Base-by-base conservation (phyloP, 345 rosid species). In the Corchorus capsularis region DNA sequence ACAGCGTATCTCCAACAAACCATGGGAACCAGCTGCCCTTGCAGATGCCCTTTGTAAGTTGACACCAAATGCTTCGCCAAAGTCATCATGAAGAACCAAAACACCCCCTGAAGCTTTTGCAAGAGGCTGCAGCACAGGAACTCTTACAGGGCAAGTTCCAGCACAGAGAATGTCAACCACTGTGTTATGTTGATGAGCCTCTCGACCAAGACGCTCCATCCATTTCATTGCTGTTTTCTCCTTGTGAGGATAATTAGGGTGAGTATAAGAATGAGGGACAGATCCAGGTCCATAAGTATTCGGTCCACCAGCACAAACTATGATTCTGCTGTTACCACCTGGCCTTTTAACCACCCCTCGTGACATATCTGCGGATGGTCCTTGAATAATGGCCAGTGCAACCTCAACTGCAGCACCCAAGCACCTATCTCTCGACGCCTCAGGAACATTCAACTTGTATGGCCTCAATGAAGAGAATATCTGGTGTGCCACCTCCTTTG, bases 51-150 rank as follows among this genome's bases (percentile, higher is more conserved):
- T 88, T 83, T 96, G 97, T 90, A 94, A 89, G 76, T 94, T 95
- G 76, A 96, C 93, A 67, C 98, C 97, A 79, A 96, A 96, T 68
- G 98, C 95, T 87, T 96, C 99, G 52, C 99, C 97, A 83, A 96
- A 96, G 85, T 96, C 99, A 79, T 96, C 97, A 69, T 96, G 97
- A 69, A 96, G 99, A 78, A 96, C 86, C 88, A 96, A 75, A 63
- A 91, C 97, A 79, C 99, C 99, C 9, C 99, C 99, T 16, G 98
- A 91, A 81, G 97, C 87, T 81, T 92, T 94, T 70, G 94, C 88
- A 79, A 96, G 97, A 76, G 97, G 98, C 98, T 92, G 97, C 78
- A 96, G 78, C 32, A 92, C 70, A 52, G 96, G 97, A 86, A 92
- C 89, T 83, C 97, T 85, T 62, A 94, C 91, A 55, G 99, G 98